Conservation (phyloP, 306 rosid genomes). For the Rosa persica region DNA sequence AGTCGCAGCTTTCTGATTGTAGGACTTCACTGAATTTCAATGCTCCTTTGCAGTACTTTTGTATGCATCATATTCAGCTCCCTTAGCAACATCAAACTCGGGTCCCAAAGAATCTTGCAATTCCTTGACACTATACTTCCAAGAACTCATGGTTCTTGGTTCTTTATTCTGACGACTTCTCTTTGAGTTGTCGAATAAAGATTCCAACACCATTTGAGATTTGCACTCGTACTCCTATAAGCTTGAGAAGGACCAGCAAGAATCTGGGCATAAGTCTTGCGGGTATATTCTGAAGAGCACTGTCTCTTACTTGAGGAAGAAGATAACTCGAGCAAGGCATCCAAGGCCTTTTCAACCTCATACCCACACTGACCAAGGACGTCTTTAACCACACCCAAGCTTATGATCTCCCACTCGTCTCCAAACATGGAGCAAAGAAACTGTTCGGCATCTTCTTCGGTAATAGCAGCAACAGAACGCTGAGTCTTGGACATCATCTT, state of each 20-base stretch:
- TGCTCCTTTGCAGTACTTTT: conserved; percentile 65
- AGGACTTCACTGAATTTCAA: conserved; percentile 67
- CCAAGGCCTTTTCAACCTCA: neutral
- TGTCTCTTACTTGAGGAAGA: conserved; percentile 33
- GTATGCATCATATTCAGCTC: conserved; percentile 52
- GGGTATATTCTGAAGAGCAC: conserved; percentile 29
- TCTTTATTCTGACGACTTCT: conserved; percentile 35
- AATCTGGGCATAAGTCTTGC: conserved; percentile 69
- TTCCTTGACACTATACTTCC: conserved; percentile 72
- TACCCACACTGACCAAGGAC: conserved; percentile 45
- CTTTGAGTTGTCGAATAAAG: conserved; percentile 58
- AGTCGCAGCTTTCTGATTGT: conserved; percentile 65
- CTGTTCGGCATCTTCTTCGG: conserved; percentile 56
- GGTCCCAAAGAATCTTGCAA: conserved; percentile 66
- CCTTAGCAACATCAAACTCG: conserved; percentile 50
- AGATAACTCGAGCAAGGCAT: conserved; percentile 46
- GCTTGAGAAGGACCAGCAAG: conserved; percentile 47
- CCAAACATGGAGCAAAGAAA: conserved; percentile 90
- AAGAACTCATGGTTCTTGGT: conserved; percentile 52
- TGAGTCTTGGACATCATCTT: conserved; percentile 24
- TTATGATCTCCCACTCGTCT: conserved; percentile 49
- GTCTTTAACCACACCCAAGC: conserved; percentile 68
- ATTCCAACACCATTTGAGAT: conserved; percentile 76
- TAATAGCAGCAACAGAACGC: conserved; percentile 3
- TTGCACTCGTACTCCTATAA: conserved; percentile 36